Base-by-base conservation (phyloP, 257 asterid genomes). In the Linaria vulgaris region DNA sequence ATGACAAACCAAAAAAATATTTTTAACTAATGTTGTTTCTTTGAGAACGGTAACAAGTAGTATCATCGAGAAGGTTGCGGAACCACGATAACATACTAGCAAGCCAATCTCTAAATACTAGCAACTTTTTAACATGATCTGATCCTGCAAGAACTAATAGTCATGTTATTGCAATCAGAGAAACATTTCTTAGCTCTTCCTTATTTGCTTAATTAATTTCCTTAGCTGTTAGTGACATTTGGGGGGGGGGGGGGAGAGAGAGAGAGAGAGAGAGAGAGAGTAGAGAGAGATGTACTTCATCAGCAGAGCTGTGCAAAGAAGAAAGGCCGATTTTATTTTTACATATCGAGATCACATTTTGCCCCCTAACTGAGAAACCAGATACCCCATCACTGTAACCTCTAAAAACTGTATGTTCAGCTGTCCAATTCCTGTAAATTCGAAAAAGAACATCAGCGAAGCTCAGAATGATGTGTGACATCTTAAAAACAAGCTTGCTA, bases 361-460 rank as follows among this genome's bases (percentile, higher is more conserved):
- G 82, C 60, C 99, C 99, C 97, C 97, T 87, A 59, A 89, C 69
- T 34, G 96, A 87, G 80, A 92, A 92, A 72, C 88, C 79, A 41
- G 97, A 83, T 64, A 89, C 79, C 25, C 97, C 88, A 48, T 92
- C 99, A 56, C 66, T 75, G 50, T 87, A 95, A 67, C 99, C 95
- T 82, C 79, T 82, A 59, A 74, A 82, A 62, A 80, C 79, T 64
- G 78, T 69, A 27, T 81, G 85, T 59, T 83, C 85, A 38, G 96
- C 77, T 59, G 91, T 78, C 90, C 94, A 85, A 69, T 79, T 85
- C 85, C 95, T 87, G 83, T 46, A 41, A 60, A 74, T 31, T 27
- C 49, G 53, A 56, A 6, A 69, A 43, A 51, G 21, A 47, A 37
- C 30, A 65, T 58, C 65, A 51, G 44, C 53, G 5, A 75, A 66